A percentile compares a stretch with the other conserved stretches of the same genome.
Conservation (phyloP, 352 stramenopile species). For the Globisporangium barbulae region DNA sequence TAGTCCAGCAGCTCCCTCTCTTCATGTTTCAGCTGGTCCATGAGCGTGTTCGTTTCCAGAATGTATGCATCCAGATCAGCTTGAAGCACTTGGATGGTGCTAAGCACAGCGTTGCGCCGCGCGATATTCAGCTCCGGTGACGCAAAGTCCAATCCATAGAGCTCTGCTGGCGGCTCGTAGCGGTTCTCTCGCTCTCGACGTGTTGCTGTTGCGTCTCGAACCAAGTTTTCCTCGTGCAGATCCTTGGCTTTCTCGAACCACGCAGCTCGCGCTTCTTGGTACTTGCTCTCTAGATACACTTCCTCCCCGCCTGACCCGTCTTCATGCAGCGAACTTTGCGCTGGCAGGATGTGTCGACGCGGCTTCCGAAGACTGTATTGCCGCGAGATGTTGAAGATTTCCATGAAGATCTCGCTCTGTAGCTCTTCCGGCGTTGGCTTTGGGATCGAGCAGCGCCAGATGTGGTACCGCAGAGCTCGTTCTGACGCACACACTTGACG, state of each 20-base stretch:
- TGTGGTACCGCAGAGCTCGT: conserved; percentile 66
- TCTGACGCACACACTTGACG: conserved; percentile 67
- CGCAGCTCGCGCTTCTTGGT: conserved; percentile 35
- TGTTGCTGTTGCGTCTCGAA: conserved; percentile 23
- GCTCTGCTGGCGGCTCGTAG: conserved; percentile 28
- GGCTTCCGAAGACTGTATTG: conserved; percentile 79
- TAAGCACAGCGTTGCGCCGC: conserved; percentile 53
- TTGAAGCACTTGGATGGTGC: conserved; percentile 40
- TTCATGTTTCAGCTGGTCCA: conserved; percentile 57
- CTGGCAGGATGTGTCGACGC: conserved; percentile 37
- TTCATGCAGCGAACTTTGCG: conserved; percentile 16
- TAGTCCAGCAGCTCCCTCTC: conserved; percentile 71
- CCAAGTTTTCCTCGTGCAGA: conserved; percentile 43
- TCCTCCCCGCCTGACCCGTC: conserved; percentile 37
- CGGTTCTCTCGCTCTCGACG: conserved; percentile 34
- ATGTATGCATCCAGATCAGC: conserved; percentile 58
- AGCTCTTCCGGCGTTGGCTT: conserved; percentile 53
- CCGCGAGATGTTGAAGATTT: conserved; percentile 66
- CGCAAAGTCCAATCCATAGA: conserved; percentile 67
- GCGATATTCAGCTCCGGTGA: conserved; percentile 61
- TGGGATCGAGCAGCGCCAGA: conserved; percentile 62
- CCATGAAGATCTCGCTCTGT: conserved; percentile 60
- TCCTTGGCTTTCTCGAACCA: conserved; percentile 41
- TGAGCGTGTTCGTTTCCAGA: conserved; percentile 57
- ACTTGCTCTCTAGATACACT: conserved; percentile 65